Base-by-base conservation (phyloP, 129 eudicot species). In the Gnaphalium uliginosum region DNA sequence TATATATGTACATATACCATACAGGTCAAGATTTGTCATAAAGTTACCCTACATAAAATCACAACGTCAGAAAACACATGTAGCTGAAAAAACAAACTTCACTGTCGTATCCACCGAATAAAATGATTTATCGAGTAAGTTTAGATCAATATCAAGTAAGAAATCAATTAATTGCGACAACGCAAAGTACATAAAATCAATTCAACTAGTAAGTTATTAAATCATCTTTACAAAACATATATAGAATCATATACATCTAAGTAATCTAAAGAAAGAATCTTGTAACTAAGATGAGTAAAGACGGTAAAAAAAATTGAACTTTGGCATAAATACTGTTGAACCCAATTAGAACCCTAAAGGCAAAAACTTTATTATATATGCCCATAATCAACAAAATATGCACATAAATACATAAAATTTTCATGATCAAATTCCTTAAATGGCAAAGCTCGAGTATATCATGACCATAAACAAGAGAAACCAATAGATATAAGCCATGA, bases 31-130 rank as follows among this genome's bases (percentile, higher is more conserved):
- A 37, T 77, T 68, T 64, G 22, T 26, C n/a, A n/a, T 29, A 22
- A 68, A n/a, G 69, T 79, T 79, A 66, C 74, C 83, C 83, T 56
- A 79, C 83, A 79, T 79, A 79, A 79, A 79, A 79, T 79, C 62
- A 79, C 41, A 79, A 51, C 4, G 6, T 66, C 71, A 50, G 61
- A 73, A 58, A 73, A 65, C 64, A 65, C 78, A 73, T 79, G 78
- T 72, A 73, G 51, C 61, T 58, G 62, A 54, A 56, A 13, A 65
- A 66, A 68, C 68, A 72, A 76, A 65, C 66, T 51, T 30, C 37
- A 65, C 23, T 51, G 37, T 66, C 72, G 53, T 54, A 76, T 66
- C 66, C 13, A 51, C 23, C 13, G 35, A 51, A 65, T 32, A 76
- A 5, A 65, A 50, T 4, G 60, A 76, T 54, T 57, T 22, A 24